Conservation (phyloP, 805 yeast species). For the Osmozyma mogii region DNA sequence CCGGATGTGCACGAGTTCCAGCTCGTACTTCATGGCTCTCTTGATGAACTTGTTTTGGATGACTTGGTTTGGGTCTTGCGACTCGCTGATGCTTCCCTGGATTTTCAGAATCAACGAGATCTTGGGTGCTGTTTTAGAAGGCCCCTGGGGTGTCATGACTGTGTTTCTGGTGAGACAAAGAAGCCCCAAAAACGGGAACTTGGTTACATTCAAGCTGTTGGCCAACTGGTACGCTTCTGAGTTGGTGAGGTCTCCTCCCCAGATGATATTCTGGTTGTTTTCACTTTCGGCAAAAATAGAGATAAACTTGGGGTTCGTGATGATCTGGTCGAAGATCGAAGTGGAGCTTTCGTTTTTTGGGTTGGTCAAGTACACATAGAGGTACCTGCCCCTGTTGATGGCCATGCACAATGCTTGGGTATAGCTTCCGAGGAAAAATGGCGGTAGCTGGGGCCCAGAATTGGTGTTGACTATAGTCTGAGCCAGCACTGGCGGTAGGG, state of each 20-base stretch:
- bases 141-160: conserved; percentile 48
- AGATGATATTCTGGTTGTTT: conserved; percentile 41
- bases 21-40: conserved; percentile 50
- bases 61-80: conserved; percentile 23
- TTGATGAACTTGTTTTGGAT: conserved; percentile 34
- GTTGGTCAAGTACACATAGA: conserved; percentile 67
- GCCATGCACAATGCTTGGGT: conserved; percentile 69
- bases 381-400: conserved; percentile 61
- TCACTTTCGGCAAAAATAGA: conserved; percentile 30
- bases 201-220: conserved; percentile 59
- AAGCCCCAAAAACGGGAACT: conserved; percentile 77
- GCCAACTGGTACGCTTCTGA: conserved; percentile 83
- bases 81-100: conserved; percentile 51
- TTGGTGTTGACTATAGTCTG: neutral
- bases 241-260: conserved; percentile 85
- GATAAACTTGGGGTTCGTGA: conserved; percentile 45
- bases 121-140: conserved; percentile 44
- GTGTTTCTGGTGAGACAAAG: conserved; percentile 58
- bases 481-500: conserved; percentile 18
- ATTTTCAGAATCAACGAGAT: conserved; percentile 53
- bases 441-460: conserved; percentile 27
- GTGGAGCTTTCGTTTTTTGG: conserved; percentile 58
- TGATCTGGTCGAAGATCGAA: conserved; percentile 44
- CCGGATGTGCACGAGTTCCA: conserved; percentile 52
- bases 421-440: conserved; percentile 68